Evolutionary conservation across 163 green algal species (phyloP).

Genomic region (Prototheca cutis): DNA sequence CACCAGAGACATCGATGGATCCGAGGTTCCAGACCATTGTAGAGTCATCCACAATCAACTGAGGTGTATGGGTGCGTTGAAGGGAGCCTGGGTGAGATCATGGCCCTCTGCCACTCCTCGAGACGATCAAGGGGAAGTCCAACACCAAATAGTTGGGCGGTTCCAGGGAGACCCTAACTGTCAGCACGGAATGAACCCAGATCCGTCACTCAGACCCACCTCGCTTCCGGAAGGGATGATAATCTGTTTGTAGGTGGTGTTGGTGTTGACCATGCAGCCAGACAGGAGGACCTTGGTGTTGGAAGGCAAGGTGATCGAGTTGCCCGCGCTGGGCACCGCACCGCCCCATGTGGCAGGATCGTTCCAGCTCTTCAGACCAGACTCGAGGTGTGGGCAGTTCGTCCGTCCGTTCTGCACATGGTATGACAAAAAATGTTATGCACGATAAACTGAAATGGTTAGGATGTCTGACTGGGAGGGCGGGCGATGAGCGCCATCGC

Average conservation of each 20-base stretch:
- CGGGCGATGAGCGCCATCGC: too few relatives aligned
- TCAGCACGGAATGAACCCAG: too few relatives aligned
- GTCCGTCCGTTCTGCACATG: slow-evolving; percentile 9
- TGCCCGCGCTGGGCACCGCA: slow-evolving; percentile 4
- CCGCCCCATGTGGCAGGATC: slow-evolving; percentile 20
- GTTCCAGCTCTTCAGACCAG: slow-evolving; percentile 9
- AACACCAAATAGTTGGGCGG: too few relatives aligned
- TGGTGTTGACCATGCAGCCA: slow-evolving; percentile 26
- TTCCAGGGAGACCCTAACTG: too few relatives aligned
- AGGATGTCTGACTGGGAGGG: too few relatives aligned
- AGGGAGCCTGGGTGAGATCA: too few relatives aligned
- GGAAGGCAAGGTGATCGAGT: slow-evolving; percentile 27
- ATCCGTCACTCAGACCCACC: slow-evolving; percentile 13
- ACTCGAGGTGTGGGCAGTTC: slow-evolving; percentile 11
- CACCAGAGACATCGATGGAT: slow-evolving; percentile 30
- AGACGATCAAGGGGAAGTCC: too few relatives aligned
- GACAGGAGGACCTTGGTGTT: slow-evolving; percentile 32
- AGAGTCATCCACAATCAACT: slow-evolving; percentile 44
- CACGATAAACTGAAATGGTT: too few relatives aligned
- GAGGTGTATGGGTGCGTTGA: too few relatives aligned
- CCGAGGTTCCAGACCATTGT: slow-evolving; percentile 29
- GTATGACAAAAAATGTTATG: too few relatives aligned
- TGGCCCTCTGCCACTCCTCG: too few relatives aligned
- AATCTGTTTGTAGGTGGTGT: slow-evolving; percentile 26
- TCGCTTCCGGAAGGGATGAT: slow-evolving; percentile 28